Conservation (phyloP, 2,329 filamentous ascomycete species). For the Triangularia verruculosa region DNA sequence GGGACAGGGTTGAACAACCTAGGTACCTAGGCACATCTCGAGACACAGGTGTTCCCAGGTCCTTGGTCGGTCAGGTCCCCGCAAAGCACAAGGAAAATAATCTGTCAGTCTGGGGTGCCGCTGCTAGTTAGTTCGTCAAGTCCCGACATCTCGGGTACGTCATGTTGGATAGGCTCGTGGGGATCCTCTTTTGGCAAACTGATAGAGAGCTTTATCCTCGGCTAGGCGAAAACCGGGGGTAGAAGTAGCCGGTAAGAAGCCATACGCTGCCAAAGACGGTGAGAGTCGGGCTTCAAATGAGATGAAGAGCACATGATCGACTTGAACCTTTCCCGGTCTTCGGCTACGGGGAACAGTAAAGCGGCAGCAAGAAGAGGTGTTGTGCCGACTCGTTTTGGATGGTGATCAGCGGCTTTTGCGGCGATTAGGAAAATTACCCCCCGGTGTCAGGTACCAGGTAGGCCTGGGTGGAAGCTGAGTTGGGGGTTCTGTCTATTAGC, state of each 20-base stretch:
- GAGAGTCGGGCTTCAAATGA: not conserved
- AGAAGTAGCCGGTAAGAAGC: not conserved
- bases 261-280: not conserved
- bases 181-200: not conserved
- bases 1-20: not conserved
- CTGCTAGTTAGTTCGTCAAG: not conserved
- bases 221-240: not conserved
- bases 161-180: not conserved
- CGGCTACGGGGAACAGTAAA: not conserved
- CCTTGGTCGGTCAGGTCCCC: not conserved
- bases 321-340: not conserved
- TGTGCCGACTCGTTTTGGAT: not conserved
- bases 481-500: conserved; percentile 6
- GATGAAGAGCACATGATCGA: not conserved
- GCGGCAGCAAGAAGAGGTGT: not conserved
- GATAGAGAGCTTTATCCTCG: not conserved
- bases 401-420: not conserved
- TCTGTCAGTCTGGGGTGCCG: not conserved
- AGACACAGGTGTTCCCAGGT: not conserved
- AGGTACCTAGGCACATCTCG: not conserved
- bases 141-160: not conserved
- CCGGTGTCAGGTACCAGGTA: too few species aligned
- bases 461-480: not conserved
- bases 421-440: not conserved
- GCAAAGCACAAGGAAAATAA: not conserved